Percentiles rank a stretch among this genome's conserved stretches.
phyloP scores from a whole-genome alignment of 208 protist genomes.

The Novymonas esmeraldas region DNA sequence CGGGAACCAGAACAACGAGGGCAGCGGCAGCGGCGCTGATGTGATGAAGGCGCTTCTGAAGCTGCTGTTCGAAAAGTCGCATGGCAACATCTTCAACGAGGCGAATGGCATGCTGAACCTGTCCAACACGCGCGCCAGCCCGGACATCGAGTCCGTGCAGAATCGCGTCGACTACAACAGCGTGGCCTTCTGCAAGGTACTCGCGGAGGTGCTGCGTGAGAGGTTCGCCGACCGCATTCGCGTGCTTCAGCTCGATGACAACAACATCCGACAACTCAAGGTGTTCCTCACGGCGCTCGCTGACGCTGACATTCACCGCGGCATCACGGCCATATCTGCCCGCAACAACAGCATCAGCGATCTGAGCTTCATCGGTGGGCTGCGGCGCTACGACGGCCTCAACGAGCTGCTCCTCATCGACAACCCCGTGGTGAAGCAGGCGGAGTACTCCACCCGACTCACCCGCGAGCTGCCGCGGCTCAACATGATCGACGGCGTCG shows the following conservation, averaged over 20 bases:
- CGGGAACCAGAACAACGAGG: slow-evolving; percentile 32
- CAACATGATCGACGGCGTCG: slow-evolving; percentile 59
- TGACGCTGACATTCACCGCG: slow-evolving; percentile 57
- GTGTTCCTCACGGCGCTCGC: slow-evolving; percentile 68
- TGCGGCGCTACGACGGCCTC: slow-evolving; percentile 66
- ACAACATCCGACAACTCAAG: slow-evolving; percentile 68
- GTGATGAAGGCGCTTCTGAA: slow-evolving; percentile 84
- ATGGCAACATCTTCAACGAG: slow-evolving; percentile 45
- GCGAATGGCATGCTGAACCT: slow-evolving; percentile 64
- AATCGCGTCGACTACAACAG: slow-evolving; percentile 87
- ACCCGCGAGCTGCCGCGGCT: slow-evolving; percentile 52
- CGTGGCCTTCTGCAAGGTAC: slow-evolving; percentile 72
- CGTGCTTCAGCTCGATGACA: slow-evolving; percentile 64
- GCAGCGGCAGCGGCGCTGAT: slow-evolving; percentile 39
- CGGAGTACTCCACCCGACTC: slow-evolving; percentile 54
- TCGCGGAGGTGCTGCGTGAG: slow-evolving; percentile 71
- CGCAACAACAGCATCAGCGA: slow-evolving; percentile 69
- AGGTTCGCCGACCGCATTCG: slow-evolving; percentile 60
- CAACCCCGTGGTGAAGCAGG: slow-evolving; percentile 49
- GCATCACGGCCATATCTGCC: slow-evolving; percentile 77
- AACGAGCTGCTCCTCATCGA: slow-evolving; percentile 71
- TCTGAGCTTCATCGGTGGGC: slow-evolving; percentile 52
- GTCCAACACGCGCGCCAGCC: slow-evolving; percentile 51
- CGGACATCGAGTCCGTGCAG: slow-evolving; percentile 62
- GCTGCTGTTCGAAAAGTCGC: slow-evolving; percentile 80